Conservation (phyloP, 208 protist genomes). For the Trichomonas vaginalis region DNA sequence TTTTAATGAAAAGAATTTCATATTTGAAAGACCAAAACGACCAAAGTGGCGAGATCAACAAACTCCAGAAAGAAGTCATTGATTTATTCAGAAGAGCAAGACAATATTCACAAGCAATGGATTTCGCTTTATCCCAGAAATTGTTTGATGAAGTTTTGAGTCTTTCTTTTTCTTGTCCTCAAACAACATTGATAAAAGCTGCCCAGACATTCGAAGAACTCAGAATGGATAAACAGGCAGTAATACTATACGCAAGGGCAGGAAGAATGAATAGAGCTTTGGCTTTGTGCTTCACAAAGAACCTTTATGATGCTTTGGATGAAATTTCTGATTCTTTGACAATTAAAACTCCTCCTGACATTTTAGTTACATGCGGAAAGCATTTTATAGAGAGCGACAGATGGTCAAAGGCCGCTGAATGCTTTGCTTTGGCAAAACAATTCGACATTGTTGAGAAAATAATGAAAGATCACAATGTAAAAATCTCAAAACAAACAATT, state of each 20-base stretch:
- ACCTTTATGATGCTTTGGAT: not conserved
- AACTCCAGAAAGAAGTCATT: not conserved
- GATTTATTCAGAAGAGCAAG: not conserved
- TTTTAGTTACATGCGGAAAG: not conserved
- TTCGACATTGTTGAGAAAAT: not conserved
- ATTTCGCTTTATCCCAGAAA: not conserved
- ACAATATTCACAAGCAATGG: not conserved
- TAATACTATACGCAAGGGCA: not conserved
- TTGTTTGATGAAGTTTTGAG: not conserved
- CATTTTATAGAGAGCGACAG: not conserved
- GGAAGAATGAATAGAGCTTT: not conserved
- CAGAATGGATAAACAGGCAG: not conserved
- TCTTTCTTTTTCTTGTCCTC: not conserved
- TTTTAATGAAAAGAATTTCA: not conserved
- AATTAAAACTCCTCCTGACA: not conserved
- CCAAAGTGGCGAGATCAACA: not conserved
- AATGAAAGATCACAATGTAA: not conserved
- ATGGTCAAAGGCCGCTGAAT: not conserved
- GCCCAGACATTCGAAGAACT: not conserved
- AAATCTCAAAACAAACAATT: not conserved
- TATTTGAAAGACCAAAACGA: not conserved
- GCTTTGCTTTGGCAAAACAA: not conserved
- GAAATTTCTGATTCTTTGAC: not conserved
- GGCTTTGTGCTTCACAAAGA: not conserved
- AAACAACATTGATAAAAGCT: not conserved